Base-by-base conservation (phyloP, 139 green algal species). In the Spirogloea muscicola region DNA sequence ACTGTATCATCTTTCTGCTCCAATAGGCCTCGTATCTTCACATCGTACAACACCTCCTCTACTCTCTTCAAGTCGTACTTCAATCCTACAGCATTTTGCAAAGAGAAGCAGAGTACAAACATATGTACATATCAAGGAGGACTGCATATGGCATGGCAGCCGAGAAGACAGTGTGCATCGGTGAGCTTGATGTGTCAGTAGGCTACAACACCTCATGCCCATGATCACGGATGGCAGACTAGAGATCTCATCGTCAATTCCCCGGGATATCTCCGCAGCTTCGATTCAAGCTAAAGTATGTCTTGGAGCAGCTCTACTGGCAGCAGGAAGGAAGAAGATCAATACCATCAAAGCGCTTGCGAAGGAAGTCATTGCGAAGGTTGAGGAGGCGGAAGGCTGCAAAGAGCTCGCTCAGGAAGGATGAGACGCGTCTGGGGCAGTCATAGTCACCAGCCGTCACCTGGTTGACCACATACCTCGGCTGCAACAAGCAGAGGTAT, bases 11-110 rank as follows among this genome's bases (percentile, higher is more conserved):
- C n/a, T n/a, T n/a, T n/a, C n/a, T n/a, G n/a, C n/a, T n/a, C 27
- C n/a, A 68, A 55, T 9, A 79, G 43, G 9, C 71, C 71, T 4
- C 71, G 4, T 27, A 79, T 79, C 42, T 77, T 65, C 31, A 79
- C 62, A 25, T 79, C 71, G 41, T 77, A 79, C n/a, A 79, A 33
- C n/a, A 79, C 58, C 71, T 79, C 71, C 49, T 79, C 71, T 31
- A 79, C 71, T 49, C 46, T 79, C 71, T 79, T 79, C n/a, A 79
- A 34, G 21, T 79, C 71, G 71, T 79, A 79, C 71, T 79, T 79
- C 29, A 79, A 48, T 3, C 68, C 49, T 76, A 37, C 2, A 25
- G 13, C 13, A 18, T 18, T 65, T 21, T 13, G 13, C 13, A 65
- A 13, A 65, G 29, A 36, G 57, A 21, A 44, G 10, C 43, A 38